Conservation (phyloP, 352 stramenopile genomes). For the Phytophthora europaea region DNA sequence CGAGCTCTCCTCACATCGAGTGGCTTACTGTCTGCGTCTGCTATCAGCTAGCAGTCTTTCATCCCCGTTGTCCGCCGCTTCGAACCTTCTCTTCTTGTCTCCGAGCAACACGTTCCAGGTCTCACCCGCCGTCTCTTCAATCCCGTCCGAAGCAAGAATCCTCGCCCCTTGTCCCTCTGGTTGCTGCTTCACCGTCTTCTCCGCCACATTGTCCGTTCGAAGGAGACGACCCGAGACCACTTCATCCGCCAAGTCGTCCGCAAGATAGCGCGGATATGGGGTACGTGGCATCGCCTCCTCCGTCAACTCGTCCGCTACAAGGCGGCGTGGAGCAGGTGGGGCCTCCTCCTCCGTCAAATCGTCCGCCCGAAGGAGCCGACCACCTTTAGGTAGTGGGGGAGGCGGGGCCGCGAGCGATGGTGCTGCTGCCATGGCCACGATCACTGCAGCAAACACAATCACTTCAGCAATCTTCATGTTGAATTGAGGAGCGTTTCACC, state of each 20-base stretch:
- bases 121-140: constrained; percentile 15
- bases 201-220: neutral
- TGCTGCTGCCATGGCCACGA: neutral
- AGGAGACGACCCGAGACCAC: neutral
- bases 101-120: constrained; percentile 21
- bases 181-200: neutral
- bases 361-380: neutral
- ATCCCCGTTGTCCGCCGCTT: neutral
- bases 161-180: constrained; percentile 3
- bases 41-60: neutral
- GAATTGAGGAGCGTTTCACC: neutral
- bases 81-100: neutral
- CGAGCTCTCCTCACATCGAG: neutral
- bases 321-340: too few relatives aligned
- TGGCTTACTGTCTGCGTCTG: neutral
- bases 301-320: neutral
- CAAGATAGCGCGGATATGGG: neutral
- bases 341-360: neutral
- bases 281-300: neutral
- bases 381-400: neutral
- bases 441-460: neutral
- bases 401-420: neutral
- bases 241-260: neutral
- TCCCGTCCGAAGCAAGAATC: constrained; percentile 15
- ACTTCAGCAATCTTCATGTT: constrained; percentile 24